A percentile compares a stretch with the other conserved stretches of the same genome.
These are phyloP conservation scores for Arabis alpina DNA, from an alignment of 345 rosid species.

Conservation along the genomic window DNA sequence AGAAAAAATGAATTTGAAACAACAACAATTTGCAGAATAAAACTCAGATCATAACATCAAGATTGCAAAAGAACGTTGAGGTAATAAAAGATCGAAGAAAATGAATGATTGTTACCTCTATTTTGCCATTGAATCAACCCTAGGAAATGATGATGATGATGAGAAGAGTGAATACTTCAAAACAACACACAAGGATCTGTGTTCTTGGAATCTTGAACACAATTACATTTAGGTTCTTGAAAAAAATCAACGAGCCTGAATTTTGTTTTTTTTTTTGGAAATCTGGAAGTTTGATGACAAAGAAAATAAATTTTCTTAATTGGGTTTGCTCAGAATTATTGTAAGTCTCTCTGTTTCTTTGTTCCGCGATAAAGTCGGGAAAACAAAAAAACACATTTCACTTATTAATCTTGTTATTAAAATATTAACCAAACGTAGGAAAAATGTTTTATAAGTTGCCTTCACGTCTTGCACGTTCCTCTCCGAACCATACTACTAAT, in stretches of 20 bases:
- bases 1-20: background rate
- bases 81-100: constrained; percentile 19
- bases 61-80: background rate
- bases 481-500: constrained; percentile 19
- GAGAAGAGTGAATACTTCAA: constrained; percentile 16
- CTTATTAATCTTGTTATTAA: constrained; percentile 10
- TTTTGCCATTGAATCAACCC: constrained; percentile 28
- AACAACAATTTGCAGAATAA: background rate
- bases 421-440: constrained; percentile 34
- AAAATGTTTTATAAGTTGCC: constrained; percentile 38
- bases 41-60: constrained; percentile 3
- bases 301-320: constrained; percentile 9
- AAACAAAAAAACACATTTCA: constrained; percentile 31
- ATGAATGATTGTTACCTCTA: constrained; percentile 33
- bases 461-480: constrained; percentile 59
- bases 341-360: constrained; percentile 46
- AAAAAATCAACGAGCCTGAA: constrained; percentile 9
- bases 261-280: background rate
- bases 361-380: constrained; percentile 52
- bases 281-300: constrained; percentile 19
- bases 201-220: constrained; percentile 14
- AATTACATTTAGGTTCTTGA: constrained; percentile 4
- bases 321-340: constrained; percentile 23
- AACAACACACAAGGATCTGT: constrained; percentile 22
- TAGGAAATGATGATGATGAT: constrained; percentile 14